Evolutionary conservation across 768 basidiomycete genomes (phyloP), one percentile per base, ranked within the genome.

Genomic region (Rickenella mellea): DNA sequence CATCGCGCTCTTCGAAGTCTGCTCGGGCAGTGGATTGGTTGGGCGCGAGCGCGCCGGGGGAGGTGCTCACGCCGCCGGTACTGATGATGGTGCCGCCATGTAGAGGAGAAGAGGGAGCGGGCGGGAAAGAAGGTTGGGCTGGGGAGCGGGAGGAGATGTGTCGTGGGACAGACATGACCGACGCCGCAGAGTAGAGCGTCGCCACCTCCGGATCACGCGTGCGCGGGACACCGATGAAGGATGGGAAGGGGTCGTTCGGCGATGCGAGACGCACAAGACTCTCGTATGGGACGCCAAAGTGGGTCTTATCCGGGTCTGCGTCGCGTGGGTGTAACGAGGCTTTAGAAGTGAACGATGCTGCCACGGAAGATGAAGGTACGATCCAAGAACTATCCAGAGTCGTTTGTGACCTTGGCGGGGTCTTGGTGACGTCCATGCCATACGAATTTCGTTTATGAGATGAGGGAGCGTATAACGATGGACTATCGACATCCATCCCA

Each of bases 101-200:
- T 33, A 42, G 28, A 26, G 37, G 27, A 27, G 22, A 4, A n/a
- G 43, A 42, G 14, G 36, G 26, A 20, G 25, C 39, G 9, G 22
- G 38, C 20, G 37, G 37, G 12, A 35, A 19, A 33, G 35, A 25
- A 21, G 39, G 32, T 24, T 41, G 45, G 9, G 30, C 15, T 14
- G 46, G 38, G 19, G 40, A 37, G 12, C 33, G 33, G n/a, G 19
- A 27, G 47, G 41, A 20, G 47, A 20, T 25, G 11, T 47, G 30
- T 19, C 64, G 60, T 5, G 81, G 74, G 22, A 88, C 71, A 21
- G 82, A 83, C 63, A 78, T 74, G 19, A 90, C 67, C 2, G 83
- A 86, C 5, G 84, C 85, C 0, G 85, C 85, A n/a, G 85, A 85
- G 58, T 90, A 91, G 5, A 90, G 67, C 3, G 87, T 89, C 14